Conservation (phyloP, 768 basidiomycete genomes). For the Boletus barrowsii region DNA sequence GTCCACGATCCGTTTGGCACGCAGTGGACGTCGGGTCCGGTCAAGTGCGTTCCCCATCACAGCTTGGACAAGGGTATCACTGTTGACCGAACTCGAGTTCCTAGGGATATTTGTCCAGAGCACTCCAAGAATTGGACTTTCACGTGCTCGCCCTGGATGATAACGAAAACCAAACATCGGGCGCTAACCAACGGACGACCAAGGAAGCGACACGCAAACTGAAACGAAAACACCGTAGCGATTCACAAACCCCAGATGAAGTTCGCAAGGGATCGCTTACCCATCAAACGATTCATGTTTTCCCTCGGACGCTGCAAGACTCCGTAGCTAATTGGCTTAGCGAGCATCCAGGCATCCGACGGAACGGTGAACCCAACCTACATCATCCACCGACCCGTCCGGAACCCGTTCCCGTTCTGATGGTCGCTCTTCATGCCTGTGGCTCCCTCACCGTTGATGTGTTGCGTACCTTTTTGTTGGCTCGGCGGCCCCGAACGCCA, state of each 20-base stretch:
- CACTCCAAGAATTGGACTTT: constrained; percentile 33
- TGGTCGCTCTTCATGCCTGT: constrained; percentile 74
- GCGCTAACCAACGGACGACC: constrained; percentile 47
- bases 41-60: constrained; percentile 41
- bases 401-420: constrained; percentile 43
- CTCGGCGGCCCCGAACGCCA: constrained; percentile 15
- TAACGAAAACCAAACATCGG: constrained; percentile 54
- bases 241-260: neutral
- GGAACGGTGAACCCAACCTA: neutral
- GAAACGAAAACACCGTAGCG: constrained; percentile 7
- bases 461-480: constrained; percentile 48
- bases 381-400: neutral
- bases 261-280: constrained; percentile 39
- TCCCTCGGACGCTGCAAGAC: constrained; percentile 41
- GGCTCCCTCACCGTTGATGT: constrained; percentile 70
- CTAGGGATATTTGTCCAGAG: constrained; percentile 64
- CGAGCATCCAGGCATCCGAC: constrained; percentile 8
- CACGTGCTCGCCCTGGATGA: constrained; percentile 69
- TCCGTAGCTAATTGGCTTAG: constrained; percentile 54
- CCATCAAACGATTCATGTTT: constrained; percentile 57
- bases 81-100: neutral
- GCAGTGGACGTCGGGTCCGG: constrained; percentile 76
- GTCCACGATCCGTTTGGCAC: constrained; percentile 31
- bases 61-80: neutral
- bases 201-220: constrained; percentile 20